Percentiles rank a stretch among this genome's conserved stretches.
Conservation (phyloP, 805 yeast species). For the Starmerella floris region DNA sequence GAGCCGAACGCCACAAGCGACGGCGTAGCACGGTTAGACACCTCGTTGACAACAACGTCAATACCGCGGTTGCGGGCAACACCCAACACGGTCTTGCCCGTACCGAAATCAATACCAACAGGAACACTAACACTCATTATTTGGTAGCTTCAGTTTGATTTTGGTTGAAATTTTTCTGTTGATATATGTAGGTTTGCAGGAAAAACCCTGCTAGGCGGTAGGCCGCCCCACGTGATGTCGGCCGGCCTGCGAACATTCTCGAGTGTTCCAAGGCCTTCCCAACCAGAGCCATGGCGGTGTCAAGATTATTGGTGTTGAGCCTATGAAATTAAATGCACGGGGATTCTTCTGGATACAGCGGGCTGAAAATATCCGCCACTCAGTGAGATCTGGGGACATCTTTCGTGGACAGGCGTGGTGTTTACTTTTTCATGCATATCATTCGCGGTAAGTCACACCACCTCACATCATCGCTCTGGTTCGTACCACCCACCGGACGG, state of each 20-base stretch:
- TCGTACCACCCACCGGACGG: not conserved
- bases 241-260: slow-evolving; percentile 5
- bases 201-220: not conserved
- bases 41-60: slow-evolving; percentile 96
- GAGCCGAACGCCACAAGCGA: slow-evolving; percentile 79
- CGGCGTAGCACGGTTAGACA: slow-evolving; percentile 94
- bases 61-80: slow-evolving; percentile 97
- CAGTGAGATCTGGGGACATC: too few species aligned
- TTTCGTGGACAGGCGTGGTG: too few species aligned
- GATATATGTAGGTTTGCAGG: not conserved
- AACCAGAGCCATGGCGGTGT: too few species aligned
- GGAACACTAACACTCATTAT: slow-evolving; percentile 24
- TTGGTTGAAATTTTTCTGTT: not conserved
- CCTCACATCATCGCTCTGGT: not conserved
- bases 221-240: not conserved
- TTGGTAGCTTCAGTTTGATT: not conserved
- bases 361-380: too few species aligned
- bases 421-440: too few species aligned
- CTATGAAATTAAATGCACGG: too few species aligned
- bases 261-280: slow-evolving; percentile 3
- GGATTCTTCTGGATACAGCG: too few species aligned
- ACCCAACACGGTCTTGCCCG: slow-evolving; percentile 78
- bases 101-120: slow-evolving; percentile 96
- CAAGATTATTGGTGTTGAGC: too few species aligned
- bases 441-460: not conserved